Evolutionary conservation across 1,284 basidiomycete species (phyloP).

Genomic region (Boletus mariae): DNA sequence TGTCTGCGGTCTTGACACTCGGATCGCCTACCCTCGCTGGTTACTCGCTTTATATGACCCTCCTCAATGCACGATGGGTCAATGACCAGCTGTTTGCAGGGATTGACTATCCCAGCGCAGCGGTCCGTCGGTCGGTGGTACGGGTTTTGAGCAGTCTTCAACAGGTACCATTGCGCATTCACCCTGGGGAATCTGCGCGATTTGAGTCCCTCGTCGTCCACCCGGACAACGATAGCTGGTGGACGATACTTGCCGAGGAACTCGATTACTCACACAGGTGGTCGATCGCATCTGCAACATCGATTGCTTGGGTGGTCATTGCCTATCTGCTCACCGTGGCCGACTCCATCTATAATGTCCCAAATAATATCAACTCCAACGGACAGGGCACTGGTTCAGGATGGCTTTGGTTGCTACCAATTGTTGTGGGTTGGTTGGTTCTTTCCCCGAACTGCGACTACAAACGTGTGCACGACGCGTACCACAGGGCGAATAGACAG

Average conservation of each 20-base stretch:
- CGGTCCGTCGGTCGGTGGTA: conserved; percentile 17
- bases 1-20: conserved; percentile 31
- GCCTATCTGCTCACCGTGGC: conserved; percentile 42
- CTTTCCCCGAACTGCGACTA: conserved; percentile 41
- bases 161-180: conserved; percentile 31
- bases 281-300: conserved; percentile 39
- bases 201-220: conserved; percentile 32
- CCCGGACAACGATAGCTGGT: conserved; percentile 34
- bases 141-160: conserved; percentile 27
- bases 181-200: conserved; percentile 17
- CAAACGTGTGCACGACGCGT: conserved; percentile 29
- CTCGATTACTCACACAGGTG: conserved; percentile 34
- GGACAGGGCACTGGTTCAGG: conserved; percentile 38
- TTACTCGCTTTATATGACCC: conserved; percentile 33
- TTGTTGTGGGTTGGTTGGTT: conserved; percentile 41
- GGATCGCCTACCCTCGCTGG: conserved; percentile 34
- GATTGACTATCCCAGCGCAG: conserved; percentile 18
- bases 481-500: conserved; percentile 31
- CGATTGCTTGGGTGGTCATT: conserved; percentile 40
- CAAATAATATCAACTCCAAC: conserved; percentile 23
- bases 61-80: conserved; percentile 33
- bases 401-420: conserved; percentile 42
- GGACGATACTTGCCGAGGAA: conserved; percentile 22
- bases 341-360: conserved; percentile 34
- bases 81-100: conserved; percentile 19